Base-by-base conservation (phyloP, 225 moss, liverwort and hornwort species). In the Lunularia cruciata region DNA sequence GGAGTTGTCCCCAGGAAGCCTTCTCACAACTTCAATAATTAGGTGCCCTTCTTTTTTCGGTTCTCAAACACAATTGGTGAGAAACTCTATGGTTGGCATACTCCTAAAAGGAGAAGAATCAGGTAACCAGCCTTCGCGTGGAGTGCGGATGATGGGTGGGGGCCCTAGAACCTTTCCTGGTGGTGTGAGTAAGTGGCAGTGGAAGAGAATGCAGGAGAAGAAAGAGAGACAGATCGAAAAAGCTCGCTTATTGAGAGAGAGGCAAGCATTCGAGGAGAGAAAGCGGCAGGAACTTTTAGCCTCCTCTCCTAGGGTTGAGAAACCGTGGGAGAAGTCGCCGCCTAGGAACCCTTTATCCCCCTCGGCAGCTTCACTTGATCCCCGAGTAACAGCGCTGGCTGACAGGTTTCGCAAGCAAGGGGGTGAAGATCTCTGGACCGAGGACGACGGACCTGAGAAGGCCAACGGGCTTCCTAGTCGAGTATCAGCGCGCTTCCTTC, bases 91-190 rank as follows among this genome's bases (percentile, higher is more conserved):
- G 11, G 34, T 18, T 33, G 31, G 32, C 32, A 57, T 57, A 12
- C 16, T 18, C 0, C 16, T 57, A 32, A 2, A 14, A 16, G 31
- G 33, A 13, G 56, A 32, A 18, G n/a, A n/a, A n/a, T 43, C 43
- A 7, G 15, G n/a, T 23, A 45, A 36, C 20, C 26, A 3, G 5
- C 26, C 22, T 23, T 3, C 11, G 35, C 35, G 55, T 35, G 96
- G 92, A 10, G 86, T 83, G 46, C 78, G 93, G 19, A 86, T 91
- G 37, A 98, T 98, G 96, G 96, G 96, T 22, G 96, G 96, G 10
- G 96, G 96, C 7, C 90, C 92, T 62, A 67, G 96, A 76, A 98
- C 96, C 11, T 98, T 86, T 69, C 96, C 96, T 0, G 96, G 96
- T 11, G 96, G 96, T 1, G 92, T 92, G 30, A 90, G 79, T 48